Evolutionary conservation across 139 green algal genomes (phyloP).

Genomic region (Ulvella scutata): DNA sequence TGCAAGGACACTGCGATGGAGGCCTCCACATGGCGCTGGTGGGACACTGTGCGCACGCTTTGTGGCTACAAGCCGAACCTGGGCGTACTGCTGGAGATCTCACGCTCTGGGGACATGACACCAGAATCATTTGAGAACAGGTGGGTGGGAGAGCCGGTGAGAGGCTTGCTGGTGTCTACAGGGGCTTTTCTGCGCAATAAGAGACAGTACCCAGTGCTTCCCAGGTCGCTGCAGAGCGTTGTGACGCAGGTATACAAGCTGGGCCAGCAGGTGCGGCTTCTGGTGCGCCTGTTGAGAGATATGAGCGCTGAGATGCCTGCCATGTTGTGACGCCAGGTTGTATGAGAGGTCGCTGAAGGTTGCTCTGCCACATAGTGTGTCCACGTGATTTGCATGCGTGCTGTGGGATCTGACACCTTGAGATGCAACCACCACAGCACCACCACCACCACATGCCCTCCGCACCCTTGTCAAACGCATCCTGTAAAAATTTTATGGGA

Average conservation of each 20-base stretch:
- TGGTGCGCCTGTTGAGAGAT: neutral
- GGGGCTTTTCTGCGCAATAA: conserved; percentile 69
- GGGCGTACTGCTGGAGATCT: conserved; percentile 39
- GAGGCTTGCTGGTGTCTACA: conserved; percentile 61
- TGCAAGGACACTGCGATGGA: neutral
- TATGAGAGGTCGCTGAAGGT: too few relatives aligned
- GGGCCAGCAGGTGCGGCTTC: conserved; percentile 44
- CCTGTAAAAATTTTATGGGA: too few relatives aligned
- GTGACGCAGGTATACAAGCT: conserved; percentile 41
- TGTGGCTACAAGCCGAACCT: conserved; percentile 58
- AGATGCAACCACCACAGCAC: too few relatives aligned
- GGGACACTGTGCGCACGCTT: conserved; percentile 54
- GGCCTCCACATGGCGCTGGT: conserved; percentile 22
- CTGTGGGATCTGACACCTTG: too few relatives aligned
- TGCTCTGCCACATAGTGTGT: too few relatives aligned
- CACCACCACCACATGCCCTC: too few relatives aligned
- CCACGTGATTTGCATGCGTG: too few relatives aligned
- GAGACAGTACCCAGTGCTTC: conserved; percentile 65
- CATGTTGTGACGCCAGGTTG: too few relatives aligned
- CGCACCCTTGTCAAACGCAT: too few relatives aligned
- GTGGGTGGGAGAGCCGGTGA: conserved; percentile 81
- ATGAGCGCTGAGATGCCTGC: too few relatives aligned
- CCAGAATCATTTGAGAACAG: conserved; percentile 19
- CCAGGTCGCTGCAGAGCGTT: conserved; percentile 63
- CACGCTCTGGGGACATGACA: conserved; percentile 26